Percentiles rank a stretch among this genome's conserved stretches.
Evolutionary conservation across 2,329 filamentous ascomycete species (phyloP).

Genomic region (Fusarium verticillioides): DNA sequence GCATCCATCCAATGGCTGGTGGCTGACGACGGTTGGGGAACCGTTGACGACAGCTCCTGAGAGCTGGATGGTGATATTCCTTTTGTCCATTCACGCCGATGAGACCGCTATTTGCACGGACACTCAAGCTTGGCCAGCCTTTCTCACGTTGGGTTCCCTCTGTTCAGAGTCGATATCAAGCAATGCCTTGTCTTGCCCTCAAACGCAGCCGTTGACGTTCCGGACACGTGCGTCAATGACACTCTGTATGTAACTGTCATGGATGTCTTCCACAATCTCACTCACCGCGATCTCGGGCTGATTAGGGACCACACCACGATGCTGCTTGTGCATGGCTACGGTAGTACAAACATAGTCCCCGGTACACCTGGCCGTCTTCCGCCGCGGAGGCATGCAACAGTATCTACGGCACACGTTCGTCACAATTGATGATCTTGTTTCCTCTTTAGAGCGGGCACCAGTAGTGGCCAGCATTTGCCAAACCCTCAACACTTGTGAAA

Average conservation of each 20-base stretch:
- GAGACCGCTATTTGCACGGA: constrained; percentile 19
- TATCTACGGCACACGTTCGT: constrained; percentile 26
- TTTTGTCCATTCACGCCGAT: neutral
- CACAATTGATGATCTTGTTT: constrained; percentile 43
- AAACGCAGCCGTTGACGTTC: neutral
- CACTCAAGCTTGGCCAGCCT: neutral
- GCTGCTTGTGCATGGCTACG: constrained; percentile 18
- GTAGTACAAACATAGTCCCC: constrained; percentile 18
- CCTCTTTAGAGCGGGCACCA: constrained; percentile 40
- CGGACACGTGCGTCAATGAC: neutral
- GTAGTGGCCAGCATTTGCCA: constrained; percentile 18
- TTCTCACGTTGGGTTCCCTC: neutral
- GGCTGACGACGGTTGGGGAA: constrained; percentile 9
- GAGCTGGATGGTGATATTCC: neutral
- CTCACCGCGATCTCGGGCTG: constrained; percentile 43
- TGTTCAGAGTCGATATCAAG: neutral
- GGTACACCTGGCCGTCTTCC: constrained; percentile 39
- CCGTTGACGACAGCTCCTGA: neutral
- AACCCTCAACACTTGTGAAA: neutral
- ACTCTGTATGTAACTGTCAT: neutral
- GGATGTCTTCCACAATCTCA: constrained; percentile 21
- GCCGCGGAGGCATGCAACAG: constrained; percentile 17
- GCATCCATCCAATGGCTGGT: neutral
- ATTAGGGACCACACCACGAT: constrained; percentile 28
- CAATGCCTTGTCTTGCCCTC: constrained; percentile 9